Base-by-base conservation (phyloP, 805 yeast species). In the Hanseniaspora taiwanica region DNA sequence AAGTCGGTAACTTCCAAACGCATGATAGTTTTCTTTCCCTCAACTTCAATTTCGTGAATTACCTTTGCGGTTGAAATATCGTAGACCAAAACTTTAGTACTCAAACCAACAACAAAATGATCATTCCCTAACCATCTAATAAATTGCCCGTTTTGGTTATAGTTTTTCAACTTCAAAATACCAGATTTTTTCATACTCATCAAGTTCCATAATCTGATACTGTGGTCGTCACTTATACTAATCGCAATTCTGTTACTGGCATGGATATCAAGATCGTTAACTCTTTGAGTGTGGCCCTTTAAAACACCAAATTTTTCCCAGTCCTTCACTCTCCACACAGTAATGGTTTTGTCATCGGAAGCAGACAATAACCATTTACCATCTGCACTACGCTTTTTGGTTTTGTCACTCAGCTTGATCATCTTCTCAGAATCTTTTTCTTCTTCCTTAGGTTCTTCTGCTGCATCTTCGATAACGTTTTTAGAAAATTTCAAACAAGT, bases 141-240 rank as follows among this genome's bases (percentile, higher is more conserved):
- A 52, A 64, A 65, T 45, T 76, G 78, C 35, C 78, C 81, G 42
- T 67, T 62, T 59, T 80, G 82, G 47, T 79, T 76, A 53, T 78
- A 82, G 44, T 68, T 74, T 54, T 71, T 78, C 44, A 82, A 62
- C 53, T 81, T 86, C 59, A 87, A 64, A 9, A 73, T 68, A 1
- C 94, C 87, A 16, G 97, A 97, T 60, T 86, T 87, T 56, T 83
- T 82, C 12, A 85, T 91, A 1, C 96, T 89, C 97, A 91, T 89
- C 48, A 91, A 66, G 56, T 91, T 91, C 98, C 98, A 91, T 43
- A 91, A 68, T 53, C 89, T 69, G 27, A 91, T 69, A 6, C 94
- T 81, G 46, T 74, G 73, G 59, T 91, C 98, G 21, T 72, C 77
- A 43, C 93, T 83, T 4, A 86, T 94, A 44, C 93, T 80, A 21